A percentile compares a stretch with the other conserved stretches of the same genome.
Conservation (phyloP, 306 rosid species). For the Rosa persica region DNA sequence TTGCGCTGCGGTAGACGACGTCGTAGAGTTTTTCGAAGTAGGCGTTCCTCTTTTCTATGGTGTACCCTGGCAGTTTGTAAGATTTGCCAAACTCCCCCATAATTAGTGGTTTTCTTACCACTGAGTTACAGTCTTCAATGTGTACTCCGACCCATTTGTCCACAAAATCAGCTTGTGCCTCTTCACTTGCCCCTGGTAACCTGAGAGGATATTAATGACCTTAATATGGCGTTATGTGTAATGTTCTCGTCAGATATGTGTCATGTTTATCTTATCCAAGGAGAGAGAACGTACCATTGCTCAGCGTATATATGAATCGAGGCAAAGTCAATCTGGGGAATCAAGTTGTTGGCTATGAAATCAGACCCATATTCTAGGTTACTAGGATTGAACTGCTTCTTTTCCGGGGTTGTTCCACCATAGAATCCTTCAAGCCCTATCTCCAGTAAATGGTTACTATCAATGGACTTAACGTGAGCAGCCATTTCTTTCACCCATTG, state of each 20-base stretch:
- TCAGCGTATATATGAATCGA: conserved; percentile 62
- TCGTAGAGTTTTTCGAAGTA: conserved; percentile 37
- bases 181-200: conserved; percentile 38
- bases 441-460: conserved; percentile 46
- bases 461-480: conserved; percentile 47
- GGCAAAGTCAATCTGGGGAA: conserved; percentile 49
- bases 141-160: conserved; percentile 21
- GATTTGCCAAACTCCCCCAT: conserved; percentile 52
- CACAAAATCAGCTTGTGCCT: conserved; percentile 36
- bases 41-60: conserved; percentile 22
- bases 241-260: neutral
- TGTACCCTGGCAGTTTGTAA: conserved; percentile 34
- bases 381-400: conserved; percentile 48
- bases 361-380: conserved; percentile 54
- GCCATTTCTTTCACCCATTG: conserved; percentile 71
- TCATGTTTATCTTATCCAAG: neutral
- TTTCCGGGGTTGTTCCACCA: conserved; percentile 46
- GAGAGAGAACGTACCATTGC: conserved; percentile 35
- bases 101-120: conserved; percentile 27
- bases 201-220: conserved; percentile 11
- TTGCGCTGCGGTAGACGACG: conserved; percentile 34
- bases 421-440: conserved; percentile 77
- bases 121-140: conserved; percentile 21
- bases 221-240: neutral
- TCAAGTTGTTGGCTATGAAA: conserved; percentile 42